Conservation (phyloP, 2,329 filamentous ascomycete genomes). For the Colletotrichum sp. region DNA sequence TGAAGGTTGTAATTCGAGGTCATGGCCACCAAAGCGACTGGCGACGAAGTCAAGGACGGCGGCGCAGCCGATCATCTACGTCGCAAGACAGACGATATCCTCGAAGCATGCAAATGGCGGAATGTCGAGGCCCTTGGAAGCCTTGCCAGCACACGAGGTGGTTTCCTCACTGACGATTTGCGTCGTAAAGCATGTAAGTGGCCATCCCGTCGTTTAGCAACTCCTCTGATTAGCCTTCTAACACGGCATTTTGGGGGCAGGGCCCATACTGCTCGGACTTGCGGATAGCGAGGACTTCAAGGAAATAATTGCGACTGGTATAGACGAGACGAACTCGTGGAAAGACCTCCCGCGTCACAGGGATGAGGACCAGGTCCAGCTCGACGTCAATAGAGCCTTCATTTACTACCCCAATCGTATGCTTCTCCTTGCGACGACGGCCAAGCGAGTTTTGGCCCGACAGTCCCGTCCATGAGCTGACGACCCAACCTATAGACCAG, state of each 20-base stretch:
- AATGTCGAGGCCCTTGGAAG: slow-evolving; percentile 61
- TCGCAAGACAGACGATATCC: slow-evolving; percentile 53
- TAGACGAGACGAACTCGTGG: slow-evolving; percentile 49
- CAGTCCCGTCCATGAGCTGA: not conserved
- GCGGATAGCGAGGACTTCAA: slow-evolving; percentile 21
- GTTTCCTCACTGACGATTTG: slow-evolving; percentile 70
- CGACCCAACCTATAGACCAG: slow-evolving; percentile 57
- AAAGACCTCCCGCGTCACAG: slow-evolving; percentile 72
- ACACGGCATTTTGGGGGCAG: slow-evolving; percentile 40
- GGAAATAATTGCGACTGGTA: slow-evolving; percentile 16
- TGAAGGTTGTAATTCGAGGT: not conserved
- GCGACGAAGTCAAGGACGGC: not conserved
- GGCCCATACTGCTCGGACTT: slow-evolving; percentile 65
- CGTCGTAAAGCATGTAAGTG: slow-evolving; percentile 80
- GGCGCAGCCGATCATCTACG: slow-evolving; percentile 22
- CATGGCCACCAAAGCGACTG: not conserved
- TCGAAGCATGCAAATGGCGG: slow-evolving; percentile 62
- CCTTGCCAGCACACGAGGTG: slow-evolving; percentile 68
- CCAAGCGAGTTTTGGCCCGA: not conserved
- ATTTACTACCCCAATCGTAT: slow-evolving; percentile 90
- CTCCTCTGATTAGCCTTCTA: not conserved
- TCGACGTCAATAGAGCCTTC: slow-evolving; percentile 96
- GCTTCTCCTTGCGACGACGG: slow-evolving; percentile 23
- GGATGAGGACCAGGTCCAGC: slow-evolving; percentile 88
- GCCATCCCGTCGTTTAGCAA: slow-evolving; percentile 20